Evolutionary conservation across 305 asterid genomes (phyloP), one percentile per base, ranked within the genome.

Genomic region (Fraxinus angustifolia): DNA sequence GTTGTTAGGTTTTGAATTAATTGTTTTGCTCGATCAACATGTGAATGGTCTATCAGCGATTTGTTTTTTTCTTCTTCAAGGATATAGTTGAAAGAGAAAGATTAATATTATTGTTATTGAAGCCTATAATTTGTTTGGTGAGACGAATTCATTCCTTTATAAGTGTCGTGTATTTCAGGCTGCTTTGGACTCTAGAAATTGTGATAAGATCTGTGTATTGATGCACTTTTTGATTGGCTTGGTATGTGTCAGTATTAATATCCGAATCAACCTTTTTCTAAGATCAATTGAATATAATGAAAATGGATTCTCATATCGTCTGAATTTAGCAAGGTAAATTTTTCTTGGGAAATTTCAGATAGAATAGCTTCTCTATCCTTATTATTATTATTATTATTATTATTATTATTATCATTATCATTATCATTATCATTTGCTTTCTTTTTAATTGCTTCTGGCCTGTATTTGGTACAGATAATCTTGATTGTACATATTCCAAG

Each of bases 141-240:
- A 42, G 30, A 21, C 75, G 45, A 77, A 60, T 45, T 62, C 31
- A 11, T 76, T 73, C 73, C 38, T 53, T 77, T 14, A 65, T 50
- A 17, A 10, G 14, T 79, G 31, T 74, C 4, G 26, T 21, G 73
- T 26, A 42, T 78, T 40, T 76, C 90, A 94, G 98, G 97, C 78
- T 80, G 98, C 96, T 19, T 86, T 96, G 82, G 90, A 89, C 80
- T 77, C 82, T 74, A 98, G 95, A 84, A 86, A 89, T 81, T 94
- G 93, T 86, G 91, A 91, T 87, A 86, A 83, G 85, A 91, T 90
- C 71, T 97, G 99, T 65, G 85, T 93, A 87, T 93, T 93, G 79
- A 87, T 92, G 97, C 92, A 98, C 60, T 96, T 94, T 94, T 87
- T 93, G 81, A 94, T 98, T 76, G 98, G 83, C 83, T 87, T 96